Evolutionary conservation across 2,329 filamentous ascomycete genomes (phyloP), one percentile per base, ranked within the genome.

Genomic region (Blumeriella jaapii): DNA sequence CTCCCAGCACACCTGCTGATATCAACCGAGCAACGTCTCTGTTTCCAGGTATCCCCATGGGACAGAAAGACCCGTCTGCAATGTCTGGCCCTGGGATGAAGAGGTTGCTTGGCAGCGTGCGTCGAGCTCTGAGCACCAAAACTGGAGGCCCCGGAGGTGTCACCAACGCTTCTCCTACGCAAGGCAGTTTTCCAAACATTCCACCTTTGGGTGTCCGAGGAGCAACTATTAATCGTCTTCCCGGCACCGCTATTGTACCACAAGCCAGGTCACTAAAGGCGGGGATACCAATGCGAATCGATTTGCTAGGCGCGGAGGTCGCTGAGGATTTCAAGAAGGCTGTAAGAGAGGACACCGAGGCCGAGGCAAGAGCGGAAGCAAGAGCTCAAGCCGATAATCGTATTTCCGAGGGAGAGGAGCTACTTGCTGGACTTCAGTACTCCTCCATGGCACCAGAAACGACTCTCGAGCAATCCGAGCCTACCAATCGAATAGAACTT

Each of bases 71-170:
- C 16, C 62, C 63, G 1, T 71, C 71, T 10, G 71, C 71, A 35
- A 74, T 78, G 68, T 76, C 71, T 7, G 68, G 73, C 29, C 79
- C 81, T 19, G 84, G 82, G 2, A 83, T 95, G 68, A 87, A 79
- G 57, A 91, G 78, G 48, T 70, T 96, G 0, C 69, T 98, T 32
- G 82, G 86, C 5, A 89, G 82, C 43, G 82, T 96, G 23, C 80
- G 86, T 12, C 76, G 85, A 44, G 87, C 79, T 5, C 59, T 95
- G 31, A 84, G 84, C 54, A 83, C 68, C 10, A 49, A 43, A 36
- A 44, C 40, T 18, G 48, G 41, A 9, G 22, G n/a, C n/a, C n/a
- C n/a, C n/a, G n/a, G 9, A n/a, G 36, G 41, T 17, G 46, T 33
- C 32, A 38, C 45, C 5, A 48, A 42, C 17, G 36, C 55, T 32